These are phyloP conservation scores for Neophaeococcomyces aloes DNA, from an alignment of 2,329 filamentous ascomycete species.

Conservation along the genomic window DNA sequence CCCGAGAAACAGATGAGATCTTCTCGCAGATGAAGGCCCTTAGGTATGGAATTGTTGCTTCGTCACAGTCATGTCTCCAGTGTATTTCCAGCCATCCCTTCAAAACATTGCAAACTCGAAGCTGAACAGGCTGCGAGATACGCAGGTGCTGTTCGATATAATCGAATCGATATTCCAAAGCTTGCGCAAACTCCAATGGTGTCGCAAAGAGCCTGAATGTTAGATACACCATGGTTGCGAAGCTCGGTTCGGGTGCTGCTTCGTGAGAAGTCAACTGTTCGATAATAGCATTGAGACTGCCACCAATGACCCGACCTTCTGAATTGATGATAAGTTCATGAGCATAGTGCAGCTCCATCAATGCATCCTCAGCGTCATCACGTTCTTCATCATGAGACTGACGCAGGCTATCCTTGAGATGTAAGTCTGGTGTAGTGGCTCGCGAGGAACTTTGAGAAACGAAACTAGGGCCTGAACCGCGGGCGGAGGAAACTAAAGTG, in stretches of 20 bases:
- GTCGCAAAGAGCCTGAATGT: constrained; percentile 91
- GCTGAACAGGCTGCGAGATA: constrained; percentile 67
- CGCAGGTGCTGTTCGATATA: constrained; percentile 71
- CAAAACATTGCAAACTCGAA: constrained; percentile 91
- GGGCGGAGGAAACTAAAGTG: constrained; percentile 60
- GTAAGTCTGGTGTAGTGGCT: constrained; percentile 72
- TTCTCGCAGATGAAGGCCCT: constrained; percentile 67
- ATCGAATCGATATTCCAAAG: constrained; percentile 82
- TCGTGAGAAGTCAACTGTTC: constrained; percentile 90
- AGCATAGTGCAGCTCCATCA: constrained; percentile 85
- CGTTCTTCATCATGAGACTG: constrained; percentile 59
- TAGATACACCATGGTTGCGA: constrained; percentile 89
- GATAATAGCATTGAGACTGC: constrained; percentile 80
- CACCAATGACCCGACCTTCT: constrained; percentile 87
- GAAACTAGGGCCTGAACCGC: constrained; percentile 70
- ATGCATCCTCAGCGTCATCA: constrained; percentile 67
- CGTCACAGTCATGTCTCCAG: constrained; percentile 76
- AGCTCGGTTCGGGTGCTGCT: constrained; percentile 80
- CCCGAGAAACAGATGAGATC: constrained; percentile 58
- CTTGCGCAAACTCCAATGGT: constrained; percentile 64
- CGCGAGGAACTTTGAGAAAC: constrained; percentile 75
- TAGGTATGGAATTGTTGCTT: constrained; percentile 63
- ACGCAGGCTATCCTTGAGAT: constrained; percentile 54
- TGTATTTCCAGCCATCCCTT: constrained; percentile 96
- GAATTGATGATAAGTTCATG: constrained; percentile 90